phyloP scores from a whole-genome alignment of 805 yeast species.

The Wickerhamomyces rabaulensis region DNA sequence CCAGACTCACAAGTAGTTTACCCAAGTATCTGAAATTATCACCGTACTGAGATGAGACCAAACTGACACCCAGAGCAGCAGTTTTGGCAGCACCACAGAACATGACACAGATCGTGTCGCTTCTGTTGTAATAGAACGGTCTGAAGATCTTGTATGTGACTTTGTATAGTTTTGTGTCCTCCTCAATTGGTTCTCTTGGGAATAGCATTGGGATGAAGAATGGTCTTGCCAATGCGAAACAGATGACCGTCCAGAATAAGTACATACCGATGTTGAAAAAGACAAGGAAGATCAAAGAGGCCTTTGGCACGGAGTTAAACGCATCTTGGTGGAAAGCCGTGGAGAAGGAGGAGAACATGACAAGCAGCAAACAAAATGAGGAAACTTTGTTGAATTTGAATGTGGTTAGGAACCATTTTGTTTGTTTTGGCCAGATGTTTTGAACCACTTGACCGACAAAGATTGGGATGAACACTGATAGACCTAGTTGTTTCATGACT shows the following conservation, averaged over 20 bases:
- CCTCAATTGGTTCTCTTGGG: constrained; percentile 41
- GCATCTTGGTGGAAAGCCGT: constrained; percentile 85
- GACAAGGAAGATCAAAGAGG: constrained; percentile 67
- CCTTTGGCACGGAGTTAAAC: constrained; percentile 63
- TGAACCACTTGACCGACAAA: constrained; percentile 86
- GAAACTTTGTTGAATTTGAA: constrained; percentile 69
- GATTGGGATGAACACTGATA: constrained; percentile 77
- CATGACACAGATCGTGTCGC: constrained; percentile 75
- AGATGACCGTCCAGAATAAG: constrained; percentile 64
- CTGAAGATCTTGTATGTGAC: constrained; percentile 32
- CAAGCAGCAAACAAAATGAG: constrained; percentile 68
- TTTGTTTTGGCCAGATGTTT: constrained; percentile 60
- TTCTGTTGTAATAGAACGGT: constrained; percentile 67
- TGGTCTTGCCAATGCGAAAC: constrained; percentile 59
- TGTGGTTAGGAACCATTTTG: constrained; percentile 52
- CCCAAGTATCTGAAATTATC: constrained; percentile 57
- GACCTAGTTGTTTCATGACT: constrained; percentile 86
- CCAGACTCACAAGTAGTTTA: constrained; percentile 71
- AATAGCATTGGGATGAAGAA: constrained; percentile 40
- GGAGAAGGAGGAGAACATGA: constrained; percentile 76
- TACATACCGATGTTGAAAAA: constrained; percentile 82
- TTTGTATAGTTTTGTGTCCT: constrained; percentile 40
- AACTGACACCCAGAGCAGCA: constrained; percentile 85
- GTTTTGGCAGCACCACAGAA: constrained; percentile 92
- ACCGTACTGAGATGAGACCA: constrained; percentile 79